Percentiles rank a stretch among this genome's conserved stretches.
These are phyloP conservation scores for Echria macrotheca DNA, from an alignment of 495 filamentous ascomycete genomes.

Conservation along the genomic window DNA sequence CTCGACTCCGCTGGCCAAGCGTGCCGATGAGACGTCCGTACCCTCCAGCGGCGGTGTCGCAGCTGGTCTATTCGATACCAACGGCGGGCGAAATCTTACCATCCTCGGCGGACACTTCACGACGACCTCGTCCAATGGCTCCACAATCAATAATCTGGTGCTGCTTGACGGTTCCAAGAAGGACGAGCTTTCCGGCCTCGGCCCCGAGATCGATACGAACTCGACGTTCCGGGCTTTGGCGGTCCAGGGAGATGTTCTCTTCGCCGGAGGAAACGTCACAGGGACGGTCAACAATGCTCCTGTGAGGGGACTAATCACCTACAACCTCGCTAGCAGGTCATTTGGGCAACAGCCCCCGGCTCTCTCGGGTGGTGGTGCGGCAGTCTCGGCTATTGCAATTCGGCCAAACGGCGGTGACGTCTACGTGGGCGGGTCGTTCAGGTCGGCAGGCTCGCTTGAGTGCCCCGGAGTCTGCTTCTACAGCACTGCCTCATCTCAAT, in stretches of 20 bases:
- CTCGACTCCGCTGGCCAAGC: slow-evolving; percentile 46
- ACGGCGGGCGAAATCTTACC: slow-evolving; percentile 68
- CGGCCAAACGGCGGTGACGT: slow-evolving; percentile 64
- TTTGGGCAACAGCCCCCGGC: slow-evolving; percentile 65
- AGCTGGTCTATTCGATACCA: slow-evolving; percentile 69
- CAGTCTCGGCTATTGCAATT: slow-evolving; percentile 67
- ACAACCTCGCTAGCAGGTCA: slow-evolving; percentile 60
- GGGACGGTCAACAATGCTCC: slow-evolving; percentile 58
- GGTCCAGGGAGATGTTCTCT: slow-evolving; percentile 63
- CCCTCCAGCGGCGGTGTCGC: slow-evolving; percentile 57
- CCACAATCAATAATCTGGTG: slow-evolving; percentile 68
- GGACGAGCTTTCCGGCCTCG: slow-evolving; percentile 64
- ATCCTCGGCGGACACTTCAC: slow-evolving; percentile 86
- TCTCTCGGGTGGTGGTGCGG: slow-evolving; percentile 60
- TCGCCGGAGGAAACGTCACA: slow-evolving; percentile 72
- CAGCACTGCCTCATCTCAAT: slow-evolving; percentile 60
- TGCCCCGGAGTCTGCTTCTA: slow-evolving; percentile 80
- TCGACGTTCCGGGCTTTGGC: slow-evolving; percentile 71
- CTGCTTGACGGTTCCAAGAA: slow-evolving; percentile 58
- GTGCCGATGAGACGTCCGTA: slow-evolving; percentile 41
- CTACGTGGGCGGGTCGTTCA: slow-evolving; percentile 81
- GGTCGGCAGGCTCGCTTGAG: slow-evolving; percentile 70
- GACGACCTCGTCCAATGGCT: slow-evolving; percentile 62
- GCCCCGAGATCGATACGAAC: slow-evolving; percentile 56
- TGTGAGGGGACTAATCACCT: slow-evolving; percentile 72